Base-by-base conservation (phyloP, 1,284 basidiomycete species). In the Leccinum angustisporum region DNA sequence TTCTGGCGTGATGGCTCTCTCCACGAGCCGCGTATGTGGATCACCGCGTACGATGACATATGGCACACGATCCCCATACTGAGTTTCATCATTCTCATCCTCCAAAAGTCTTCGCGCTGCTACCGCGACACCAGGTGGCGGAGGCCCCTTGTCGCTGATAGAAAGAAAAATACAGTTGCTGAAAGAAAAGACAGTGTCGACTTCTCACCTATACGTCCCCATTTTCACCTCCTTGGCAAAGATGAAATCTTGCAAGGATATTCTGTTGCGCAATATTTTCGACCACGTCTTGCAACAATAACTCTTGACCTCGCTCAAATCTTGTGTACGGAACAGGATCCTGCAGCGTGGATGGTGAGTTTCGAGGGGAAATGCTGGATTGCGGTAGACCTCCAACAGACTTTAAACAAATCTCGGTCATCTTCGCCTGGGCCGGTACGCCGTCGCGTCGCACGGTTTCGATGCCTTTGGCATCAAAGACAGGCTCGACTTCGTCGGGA, bases 391-490 rank as follows among this genome's bases (percentile, higher is more conserved):
- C 21, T 4, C 33, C 16, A 6, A 57, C 52, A 40, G 52, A 95
- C 94, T 95, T 97, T 61, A 97, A 75, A 68, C 88, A 90, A 4
- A 82, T 86, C 74, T 97, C 95, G 7, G 90, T 86, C 84, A 97
- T 94, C 77, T 96, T 97, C 69, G 87, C 84, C 70, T 94, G 91
- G 0, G 94, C 95, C 1, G 86, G 84, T 50, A 95, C 86, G 6
- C 94, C 94, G 71, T 99, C 97, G 58, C 97, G 81, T 5, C 97
- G 84, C 25, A 99, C 92, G 0, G 95, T 98, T 77, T 99, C 97
- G 62, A 99, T 98, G 0, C 97, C 97, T 76, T 99, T 98, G 5
- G 95, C 97, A 68, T 99, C 97, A 68, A 99, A 98, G 0, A 79
- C 81, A 0, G 95, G 93, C 57, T 91, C 87, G 1, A 66, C 74